Percentiles rank a stretch among this genome's conserved stretches.
Evolutionary conservation across 75 land plant genomes (phyloP).

Genomic region (Picea glauca): DNA sequence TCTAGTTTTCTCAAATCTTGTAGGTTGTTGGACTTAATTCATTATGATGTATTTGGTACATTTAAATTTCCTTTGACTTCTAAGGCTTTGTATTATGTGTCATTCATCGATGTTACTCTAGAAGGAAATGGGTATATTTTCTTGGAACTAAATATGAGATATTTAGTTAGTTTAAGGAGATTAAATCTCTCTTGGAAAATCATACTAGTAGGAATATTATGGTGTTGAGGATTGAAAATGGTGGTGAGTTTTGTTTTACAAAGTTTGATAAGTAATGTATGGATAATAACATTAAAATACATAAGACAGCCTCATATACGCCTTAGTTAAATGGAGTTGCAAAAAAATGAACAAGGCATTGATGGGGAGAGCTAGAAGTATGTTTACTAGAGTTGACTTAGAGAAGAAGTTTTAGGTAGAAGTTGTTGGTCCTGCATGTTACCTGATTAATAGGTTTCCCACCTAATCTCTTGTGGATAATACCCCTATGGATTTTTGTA

Average conservation of each 20-base stretch:
- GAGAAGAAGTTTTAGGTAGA: not conserved
- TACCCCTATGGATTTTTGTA: not conserved
- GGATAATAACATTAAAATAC: not conserved
- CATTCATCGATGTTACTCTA: too few species aligned
- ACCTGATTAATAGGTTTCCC: not conserved
- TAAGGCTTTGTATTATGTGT: too few species aligned
- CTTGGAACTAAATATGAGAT: not conserved
- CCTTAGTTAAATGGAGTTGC: not conserved
- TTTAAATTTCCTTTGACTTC: too few species aligned
- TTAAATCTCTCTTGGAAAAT: not conserved
- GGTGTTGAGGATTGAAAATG: not conserved
- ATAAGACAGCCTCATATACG: not conserved
- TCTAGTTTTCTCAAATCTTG: too few species aligned
- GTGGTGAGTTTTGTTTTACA: not conserved
- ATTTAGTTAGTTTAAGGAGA: not conserved
- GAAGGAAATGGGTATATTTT: too few species aligned
- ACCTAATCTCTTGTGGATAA: not conserved
- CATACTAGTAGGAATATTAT: not conserved
- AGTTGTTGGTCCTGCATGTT: not conserved
- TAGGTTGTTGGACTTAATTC: too few species aligned
- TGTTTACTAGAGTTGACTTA: not conserved
- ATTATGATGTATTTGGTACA: too few species aligned
- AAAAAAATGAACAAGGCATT: not conserved
- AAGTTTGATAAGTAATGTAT: not conserved
- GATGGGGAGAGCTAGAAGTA: not conserved